Base-by-base conservation (phyloP, 139 green algal genomes). In the Chlorella sp. region DNA sequence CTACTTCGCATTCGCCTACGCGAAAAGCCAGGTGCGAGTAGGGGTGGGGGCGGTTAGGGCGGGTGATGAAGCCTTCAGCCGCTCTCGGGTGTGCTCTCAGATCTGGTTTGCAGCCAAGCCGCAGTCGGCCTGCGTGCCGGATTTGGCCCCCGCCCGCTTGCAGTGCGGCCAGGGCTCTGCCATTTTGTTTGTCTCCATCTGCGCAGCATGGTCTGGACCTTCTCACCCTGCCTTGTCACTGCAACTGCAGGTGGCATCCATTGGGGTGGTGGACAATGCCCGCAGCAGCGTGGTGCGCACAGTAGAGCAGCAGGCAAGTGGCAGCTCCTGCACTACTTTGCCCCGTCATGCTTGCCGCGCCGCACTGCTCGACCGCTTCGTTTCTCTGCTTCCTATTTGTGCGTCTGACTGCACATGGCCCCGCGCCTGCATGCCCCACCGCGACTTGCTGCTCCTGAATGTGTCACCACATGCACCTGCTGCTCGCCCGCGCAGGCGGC, bases 1-100 rank as follows among this genome's bases (percentile, higher is more conserved):
- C 0, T 94, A 92, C 87, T 97, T 96, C 88, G 90, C 94, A 0
- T 92, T 90, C 41, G 88, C 91, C 40, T 97, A 97, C 62, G 81
- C 86, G 16, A 51, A 82, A 70, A 51, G 54, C 8, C 56, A 76
- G 82, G 70, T 76, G 20, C 5, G 22, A 8, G 9, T 24, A 24
- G 26, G 32, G 28, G 73, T 19, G 67, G 34, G 30, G 30, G 1
- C 32, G n/a, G n/a, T n/a, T n/a, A n/a, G n/a, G n/a, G n/a, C n/a
- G n/a, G n/a, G n/a, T n/a, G n/a, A n/a, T n/a, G n/a, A n/a, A n/a
- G n/a, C n/a, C n/a, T n/a, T n/a, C 32, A 22, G 65, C n/a, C 26
- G 30, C n/a, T 73, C 34, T 73, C 4, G 11, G 24, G 13, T 73
- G 22, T n/a, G n/a, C n/a, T n/a, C n/a, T n/a, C n/a, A n/a, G n/a